These are phyloP conservation scores for Gossypium schwendimanii DNA, from an alignment of 441 rosid genomes.

Conservation along the genomic window DNA sequence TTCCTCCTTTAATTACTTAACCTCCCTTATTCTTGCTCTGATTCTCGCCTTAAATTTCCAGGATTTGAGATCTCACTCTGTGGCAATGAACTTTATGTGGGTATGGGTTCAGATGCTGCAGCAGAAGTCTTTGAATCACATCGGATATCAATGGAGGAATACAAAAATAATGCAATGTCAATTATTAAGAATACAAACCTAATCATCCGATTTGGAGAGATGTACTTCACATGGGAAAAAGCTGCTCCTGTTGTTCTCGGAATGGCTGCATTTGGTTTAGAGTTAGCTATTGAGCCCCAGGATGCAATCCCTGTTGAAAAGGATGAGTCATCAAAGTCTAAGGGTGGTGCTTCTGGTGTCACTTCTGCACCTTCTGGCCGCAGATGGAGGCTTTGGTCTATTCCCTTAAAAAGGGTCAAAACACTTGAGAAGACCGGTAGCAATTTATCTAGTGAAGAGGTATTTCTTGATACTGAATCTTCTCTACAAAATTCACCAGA, in stretches of 20 bases:
- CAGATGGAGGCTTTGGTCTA: constrained; percentile 82
- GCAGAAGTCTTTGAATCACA: neutral
- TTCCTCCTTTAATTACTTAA: neutral
- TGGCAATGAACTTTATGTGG: constrained; percentile 1
- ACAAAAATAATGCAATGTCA: neutral
- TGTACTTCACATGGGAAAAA: neutral
- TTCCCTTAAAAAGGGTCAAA: constrained; percentile 73
- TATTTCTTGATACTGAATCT: constrained; percentile 70
- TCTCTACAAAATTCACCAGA: constrained; percentile 35
- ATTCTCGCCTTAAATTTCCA: constrained; percentile 28
- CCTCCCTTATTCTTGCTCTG: constrained; percentile 5
- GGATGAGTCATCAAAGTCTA: constrained; percentile 30
- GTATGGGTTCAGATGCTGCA: neutral
- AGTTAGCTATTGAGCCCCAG: constrained; percentile 47
- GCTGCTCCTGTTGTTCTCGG: constrained; percentile 4
- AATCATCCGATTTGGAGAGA: neutral
- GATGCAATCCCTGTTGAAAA: constrained; percentile 59
- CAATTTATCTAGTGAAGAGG: constrained; percentile 61
- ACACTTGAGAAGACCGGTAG: constrained; percentile 59
- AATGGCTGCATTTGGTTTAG: constrained; percentile 29
- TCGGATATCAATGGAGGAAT: neutral
- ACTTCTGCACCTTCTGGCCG: constrained; percentile 47
- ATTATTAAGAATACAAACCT: neutral
- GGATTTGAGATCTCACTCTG: constrained; percentile 28
- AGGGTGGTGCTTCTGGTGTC: constrained; percentile 33